Evolutionary conservation across 2,329 filamentous ascomycete species (phyloP), one percentile per base, ranked within the genome.

Genomic region (Xylariaceae sp.): DNA sequence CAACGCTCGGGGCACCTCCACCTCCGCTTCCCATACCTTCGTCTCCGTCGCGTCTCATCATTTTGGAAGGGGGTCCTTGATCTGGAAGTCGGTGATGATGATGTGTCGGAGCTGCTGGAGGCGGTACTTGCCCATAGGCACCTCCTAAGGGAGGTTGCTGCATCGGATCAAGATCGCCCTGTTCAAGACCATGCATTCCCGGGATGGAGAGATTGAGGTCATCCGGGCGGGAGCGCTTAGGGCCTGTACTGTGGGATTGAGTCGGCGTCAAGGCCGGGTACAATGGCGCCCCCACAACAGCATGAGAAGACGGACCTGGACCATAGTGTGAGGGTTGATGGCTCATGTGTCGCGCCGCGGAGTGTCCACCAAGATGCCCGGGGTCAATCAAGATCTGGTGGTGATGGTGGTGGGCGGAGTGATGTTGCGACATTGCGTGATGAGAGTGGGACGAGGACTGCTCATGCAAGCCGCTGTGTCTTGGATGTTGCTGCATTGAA

Each of bases 81-180:
- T 90, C 86, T 53, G 90, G 90, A 44, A 92, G 80, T 48, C 88
- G 87, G 68, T 92, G 90, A 68, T 96, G 92, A 68, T 93, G 90
- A 70, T 95, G 90, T 51, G 83, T 84, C 44, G 82, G 82, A 23
- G 78, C 76, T 41, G 78, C 76, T 15, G 30, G 75, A 41, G 60
- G 70, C 56, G 79, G 69, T 56, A 78, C 69, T 68, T 82, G 75
- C 61, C 76, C 75, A 61, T 84, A 83, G 9, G 78, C 74, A 15
- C 76, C 75, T n/a, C 80, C 78, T 69, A 86, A 74, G 3, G 80
- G 76, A 9, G 76, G 75, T 56, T 80, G 78, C 62, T 82, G 79
- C 75, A 84, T 82, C 51, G 77, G 77, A 47, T 82, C 79, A 52
- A 87, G 76, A 52, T 82, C 81, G 61, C 76, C 71, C 59, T 84